Conservation (phyloP, 2,329 filamentous ascomycete genomes). For the Boeremia lycopersici region DNA sequence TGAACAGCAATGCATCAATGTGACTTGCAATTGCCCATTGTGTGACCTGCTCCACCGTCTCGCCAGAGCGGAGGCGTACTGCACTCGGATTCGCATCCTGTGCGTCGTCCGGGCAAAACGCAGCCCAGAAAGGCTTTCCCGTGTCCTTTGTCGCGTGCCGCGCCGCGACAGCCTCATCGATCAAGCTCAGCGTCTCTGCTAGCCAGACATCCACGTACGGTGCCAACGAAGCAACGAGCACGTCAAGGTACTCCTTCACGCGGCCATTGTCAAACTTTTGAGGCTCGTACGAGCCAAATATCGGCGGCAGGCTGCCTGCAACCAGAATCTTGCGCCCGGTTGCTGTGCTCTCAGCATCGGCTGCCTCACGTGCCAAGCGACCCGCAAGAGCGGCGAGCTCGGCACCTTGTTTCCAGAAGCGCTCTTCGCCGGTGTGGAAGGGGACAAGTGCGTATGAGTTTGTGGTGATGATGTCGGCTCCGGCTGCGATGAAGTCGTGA, state of each 20-base stretch:
- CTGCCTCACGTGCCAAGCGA: not conserved
- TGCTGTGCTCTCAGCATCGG: not conserved
- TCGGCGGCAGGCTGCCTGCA: not conserved
- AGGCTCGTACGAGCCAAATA: not conserved
- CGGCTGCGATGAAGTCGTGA: not conserved
- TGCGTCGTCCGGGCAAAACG: not conserved
- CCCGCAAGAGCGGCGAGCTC: not conserved
- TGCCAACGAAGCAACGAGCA: not conserved
- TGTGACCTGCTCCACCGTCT: not conserved
- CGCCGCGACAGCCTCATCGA: not conserved
- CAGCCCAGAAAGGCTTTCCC: not conserved
- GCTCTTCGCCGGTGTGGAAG: not conserved
- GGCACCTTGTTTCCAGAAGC: not conserved
- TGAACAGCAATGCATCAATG: not conserved
- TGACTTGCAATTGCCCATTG: not conserved
- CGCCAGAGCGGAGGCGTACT: not conserved
- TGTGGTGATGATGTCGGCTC: not conserved
- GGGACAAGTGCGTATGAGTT: not conserved
- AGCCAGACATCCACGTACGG: not conserved
- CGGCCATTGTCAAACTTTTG: not conserved
- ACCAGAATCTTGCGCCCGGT: not conserved
- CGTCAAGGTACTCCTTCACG: not conserved
- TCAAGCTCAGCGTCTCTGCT: not conserved
- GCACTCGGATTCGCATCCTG: not conserved
- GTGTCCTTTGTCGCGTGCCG: not conserved